Base-by-base conservation (phyloP, 306 rosid species). In the Acacia confusa region DNA sequence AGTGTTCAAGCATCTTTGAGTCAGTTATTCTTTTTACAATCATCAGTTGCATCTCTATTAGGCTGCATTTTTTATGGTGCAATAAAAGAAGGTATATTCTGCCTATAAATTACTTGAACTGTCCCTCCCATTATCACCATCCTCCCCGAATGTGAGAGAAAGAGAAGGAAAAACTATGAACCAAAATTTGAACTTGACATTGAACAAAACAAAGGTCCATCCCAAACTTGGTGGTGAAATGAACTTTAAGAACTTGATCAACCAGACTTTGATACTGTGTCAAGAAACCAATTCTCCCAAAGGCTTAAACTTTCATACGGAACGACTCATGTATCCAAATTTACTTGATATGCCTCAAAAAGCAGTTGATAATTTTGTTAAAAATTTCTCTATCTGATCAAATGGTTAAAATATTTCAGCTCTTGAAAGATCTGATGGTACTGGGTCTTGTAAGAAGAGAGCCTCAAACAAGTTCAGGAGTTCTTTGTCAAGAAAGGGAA, bases 401-500 rank as follows among this genome's bases (percentile, higher is more conserved):
- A 43, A 43, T 3, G n/a, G 50, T 22, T n/a, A 22, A 28, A 10
- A 34, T 27, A 30, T 69, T 10, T 27, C 80, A 91, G 97, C 75
- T 80, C 82, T 70, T 36, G 91, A 92, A 71, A 88, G 86, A 63
- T 58, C 78, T 32, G 97, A 88, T 44, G 84, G 84, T 1, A 90
- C 81, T 32, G 92, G 92, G 9, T 88, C 91, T 4, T 84, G 91
- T 40, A 91, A 81, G 84, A 85, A 85, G 86, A 90, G 81, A 61
- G 91, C 92, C 80, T 87, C 97, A 61, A 77, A 72, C 79, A 93
- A 77, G 82, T 76, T 95, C 66, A 89, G 97, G 80, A 80, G 82
- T 50, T 89, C 97, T n/a, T 48, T 92, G 61, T 79, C 84, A 1
- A 89, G 86, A 82, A 95, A 75, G 82, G 84, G 84, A 66, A 89